phyloP scores from a whole-genome alignment of 2,329 filamentous ascomycete species.

The Ambrosiella xylebori region DNA sequence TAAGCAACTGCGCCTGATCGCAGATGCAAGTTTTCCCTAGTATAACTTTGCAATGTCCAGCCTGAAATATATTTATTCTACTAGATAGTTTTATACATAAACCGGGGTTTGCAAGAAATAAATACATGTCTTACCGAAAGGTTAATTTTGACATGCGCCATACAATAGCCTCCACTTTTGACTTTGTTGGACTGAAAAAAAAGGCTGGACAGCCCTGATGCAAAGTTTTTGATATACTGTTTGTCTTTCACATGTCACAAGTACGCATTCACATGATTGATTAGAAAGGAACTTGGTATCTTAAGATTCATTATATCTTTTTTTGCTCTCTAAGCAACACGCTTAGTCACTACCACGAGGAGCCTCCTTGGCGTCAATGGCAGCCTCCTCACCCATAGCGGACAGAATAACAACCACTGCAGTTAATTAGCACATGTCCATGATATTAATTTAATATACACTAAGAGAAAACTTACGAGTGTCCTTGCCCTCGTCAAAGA shows the following conservation, averaged over 20 bases:
- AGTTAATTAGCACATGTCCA: conserved; percentile 31
- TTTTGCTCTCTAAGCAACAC: conserved; percentile 11
- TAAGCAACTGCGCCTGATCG: neutral
- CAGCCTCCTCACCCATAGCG: conserved; percentile 88
- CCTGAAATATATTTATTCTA: neutral
- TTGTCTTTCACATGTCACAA: neutral
- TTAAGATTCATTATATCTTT: conserved; percentile 14
- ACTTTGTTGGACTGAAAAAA: no score
- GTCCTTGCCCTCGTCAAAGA: conserved; percentile 83
- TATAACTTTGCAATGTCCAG: neutral
- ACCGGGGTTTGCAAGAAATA: neutral
- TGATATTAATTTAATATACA: neutral
- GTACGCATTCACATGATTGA: neutral
- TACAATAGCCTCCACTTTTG: neutral
- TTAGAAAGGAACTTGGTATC: neutral
- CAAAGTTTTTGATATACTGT: no score
- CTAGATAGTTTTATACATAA: no score
- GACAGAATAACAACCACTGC: conserved; percentile 63
- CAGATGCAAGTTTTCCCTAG: neutral
- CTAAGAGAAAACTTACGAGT: conserved; percentile 52
- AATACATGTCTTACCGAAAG: neutral
- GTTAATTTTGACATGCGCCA: neutral
- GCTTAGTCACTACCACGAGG: conserved; percentile 25
- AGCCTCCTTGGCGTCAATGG: conserved; percentile 89
- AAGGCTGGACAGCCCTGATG: no score